Evolutionary conservation across 192 early-diverging fungal genomes (phyloP), one percentile per base, ranked within the genome.

Genomic region (Umbelopsis sp.): DNA sequence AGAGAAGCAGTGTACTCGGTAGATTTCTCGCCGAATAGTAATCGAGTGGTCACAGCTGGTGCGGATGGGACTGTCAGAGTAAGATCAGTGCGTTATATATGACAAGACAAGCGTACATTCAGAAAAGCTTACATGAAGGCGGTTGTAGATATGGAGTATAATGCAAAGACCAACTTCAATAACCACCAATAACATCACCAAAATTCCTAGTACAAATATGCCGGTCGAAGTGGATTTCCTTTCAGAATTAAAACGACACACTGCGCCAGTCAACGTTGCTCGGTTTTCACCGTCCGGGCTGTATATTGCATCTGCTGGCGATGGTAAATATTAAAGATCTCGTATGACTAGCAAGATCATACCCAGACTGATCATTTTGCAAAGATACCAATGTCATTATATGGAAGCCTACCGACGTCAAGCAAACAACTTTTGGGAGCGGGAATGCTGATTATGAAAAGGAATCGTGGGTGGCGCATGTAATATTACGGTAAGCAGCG

Each of bases 251-350:
- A 89, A 89, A 50, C 85, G 94, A 16, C 97, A 98, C 75, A 87
- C 92, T 1, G 91, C 88, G 9, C 91, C 93, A 13, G 97, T 97
- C 30, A 98, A 98, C 74, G 92, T 94, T 48, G 95, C 97, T 12
- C 88, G 95, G 21, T 98, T 94, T 74, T 90, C 92, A 11, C 95
- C 95, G 0, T 81, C 75, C 58, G 86, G 80, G 22, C 83, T 84
- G 20, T 84, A 85, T 18, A 82, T 98, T 67, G 95, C 97, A 15
- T 92, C 93, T 4, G 93, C 92, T 16, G 95, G 97, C 30, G 97
- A 98, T 79, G 92, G 89, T 91, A 71, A 48, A 67, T 15, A 21
- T 13, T 27, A 23, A 10, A 20, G 2, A 49, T 20, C 1, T 16
- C 15, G 18, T 16, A 10, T 49, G 15, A 13, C 12, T 49, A 16